Evolutionary conservation across 1,139 yeast genomes (phyloP).

Genomic region (Yamadazyma friedrichii): DNA sequence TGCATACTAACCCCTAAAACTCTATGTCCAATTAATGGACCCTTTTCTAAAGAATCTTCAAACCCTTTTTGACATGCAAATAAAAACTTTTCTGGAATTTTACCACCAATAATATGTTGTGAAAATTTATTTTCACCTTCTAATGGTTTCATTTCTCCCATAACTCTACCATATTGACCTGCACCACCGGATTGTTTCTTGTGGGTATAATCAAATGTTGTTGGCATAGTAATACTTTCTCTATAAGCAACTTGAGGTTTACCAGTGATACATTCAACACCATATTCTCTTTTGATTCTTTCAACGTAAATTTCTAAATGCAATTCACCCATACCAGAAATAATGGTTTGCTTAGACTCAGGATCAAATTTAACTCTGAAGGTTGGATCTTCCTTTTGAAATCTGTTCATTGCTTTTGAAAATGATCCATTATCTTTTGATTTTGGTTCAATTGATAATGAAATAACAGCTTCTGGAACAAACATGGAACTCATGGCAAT

Average conservation of each 20-base stretch:
- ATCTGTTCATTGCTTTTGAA: conserved; percentile 94
- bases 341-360: conserved; percentile 93
- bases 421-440: conserved; percentile 81
- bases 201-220: conserved; percentile 91
- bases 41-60: conserved; percentile 92
- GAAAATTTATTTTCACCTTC: conserved; percentile 72
- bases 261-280: conserved; percentile 93
- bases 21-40: conserved; percentile 93
- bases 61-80: conserved; percentile 96
- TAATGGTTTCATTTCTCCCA: conserved; percentile 74
- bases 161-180: conserved; percentile 97
- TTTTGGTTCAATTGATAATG: conserved; percentile 86
- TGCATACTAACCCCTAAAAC: conserved; percentile 93
- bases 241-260: conserved; percentile 98
- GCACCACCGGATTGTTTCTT: conserved; percentile 99
- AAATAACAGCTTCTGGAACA: conserved; percentile 97
- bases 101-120: conserved; percentile 93
- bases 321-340: conserved; percentile 98
- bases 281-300: conserved; percentile 96
- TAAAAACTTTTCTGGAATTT: conserved; percentile 91
- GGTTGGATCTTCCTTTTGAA: conserved; percentile 98
- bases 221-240: conserved; percentile 76
- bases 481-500: conserved; percentile 96
- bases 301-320: conserved; percentile 97
- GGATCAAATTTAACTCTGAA: conserved; percentile 88